phyloP scores from a whole-genome alignment of 306 rosid genomes.

The Prunus davidiana region DNA sequence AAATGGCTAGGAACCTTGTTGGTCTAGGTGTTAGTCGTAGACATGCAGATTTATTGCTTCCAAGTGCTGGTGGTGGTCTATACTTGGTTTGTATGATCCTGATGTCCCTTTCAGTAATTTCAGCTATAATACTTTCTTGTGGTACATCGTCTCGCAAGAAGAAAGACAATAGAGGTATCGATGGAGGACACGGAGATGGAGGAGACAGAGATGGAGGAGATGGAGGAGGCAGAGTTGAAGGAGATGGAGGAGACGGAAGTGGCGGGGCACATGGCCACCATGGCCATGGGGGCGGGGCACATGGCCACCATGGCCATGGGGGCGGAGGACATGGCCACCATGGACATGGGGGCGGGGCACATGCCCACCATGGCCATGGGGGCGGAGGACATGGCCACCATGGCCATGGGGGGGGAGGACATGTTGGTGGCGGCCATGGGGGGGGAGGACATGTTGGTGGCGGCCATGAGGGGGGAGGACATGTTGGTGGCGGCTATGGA shows the following conservation, averaged over 20 bases:
- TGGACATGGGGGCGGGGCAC: background rate
- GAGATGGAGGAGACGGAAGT: too few species aligned
- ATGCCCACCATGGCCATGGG: background rate
- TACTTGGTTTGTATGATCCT: background rate
- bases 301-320: background rate
- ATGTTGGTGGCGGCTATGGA: background rate
- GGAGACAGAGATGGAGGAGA: too few species aligned
- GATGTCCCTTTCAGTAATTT: background rate
- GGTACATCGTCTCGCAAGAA: background rate
- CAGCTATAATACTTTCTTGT: background rate
- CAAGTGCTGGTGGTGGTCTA: background rate
- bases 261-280: background rate
- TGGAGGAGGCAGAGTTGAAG: too few species aligned
- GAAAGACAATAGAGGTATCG: too few species aligned
- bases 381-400: background rate
- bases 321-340: background rate
- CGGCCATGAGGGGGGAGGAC: too few species aligned
- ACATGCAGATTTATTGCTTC: background rate
- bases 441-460: background rate
- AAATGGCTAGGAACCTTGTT: too few species aligned
- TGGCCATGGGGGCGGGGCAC: background rate
- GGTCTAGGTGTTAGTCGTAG: too few species aligned
- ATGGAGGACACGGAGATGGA: too few species aligned
- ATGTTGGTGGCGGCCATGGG: background rate
- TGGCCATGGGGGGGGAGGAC: too few species aligned